A percentile compares a stretch with the other conserved stretches of the same genome.
Conservation (phyloP, 306 rosid species). For the Neltuma alba region DNA sequence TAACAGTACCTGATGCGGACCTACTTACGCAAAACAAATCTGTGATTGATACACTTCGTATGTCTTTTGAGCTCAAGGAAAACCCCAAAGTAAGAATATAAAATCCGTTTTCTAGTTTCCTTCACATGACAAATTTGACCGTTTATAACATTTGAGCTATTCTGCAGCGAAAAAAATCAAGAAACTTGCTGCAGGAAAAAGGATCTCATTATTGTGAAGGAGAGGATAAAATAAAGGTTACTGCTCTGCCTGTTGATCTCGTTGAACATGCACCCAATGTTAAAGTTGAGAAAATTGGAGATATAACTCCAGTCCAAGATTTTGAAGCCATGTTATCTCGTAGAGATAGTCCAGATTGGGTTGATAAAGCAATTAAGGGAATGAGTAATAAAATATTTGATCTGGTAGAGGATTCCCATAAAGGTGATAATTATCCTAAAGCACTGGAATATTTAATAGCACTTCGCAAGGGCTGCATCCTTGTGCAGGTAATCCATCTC, state of each 20-base stretch:
- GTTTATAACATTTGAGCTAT: constrained; percentile 25
- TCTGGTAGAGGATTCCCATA: constrained; percentile 67
- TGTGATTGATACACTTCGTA: constrained; percentile 49
- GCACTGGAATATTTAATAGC: constrained; percentile 63
- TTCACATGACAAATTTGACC: neutral
- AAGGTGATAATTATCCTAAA: constrained; percentile 68
- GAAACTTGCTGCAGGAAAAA: constrained; percentile 49
- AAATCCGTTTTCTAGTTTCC: neutral
- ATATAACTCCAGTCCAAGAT: constrained; percentile 71
- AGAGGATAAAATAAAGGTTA: constrained; percentile 43
- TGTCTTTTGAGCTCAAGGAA: constrained; percentile 61
- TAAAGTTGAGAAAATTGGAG: constrained; percentile 69
- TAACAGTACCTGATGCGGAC: constrained; percentile 68
- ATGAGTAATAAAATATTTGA: constrained; percentile 69
- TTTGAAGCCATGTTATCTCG: constrained; percentile 82
- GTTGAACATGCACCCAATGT: constrained; percentile 33
- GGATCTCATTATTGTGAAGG: constrained; percentile 42
- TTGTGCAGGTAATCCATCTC: constrained; percentile 66
- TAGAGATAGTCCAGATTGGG: constrained; percentile 76
- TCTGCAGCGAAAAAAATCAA: constrained; percentile 63
- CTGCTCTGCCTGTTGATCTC: constrained; percentile 47
- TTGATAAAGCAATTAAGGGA: constrained; percentile 66
- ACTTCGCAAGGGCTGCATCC: constrained; percentile 87
- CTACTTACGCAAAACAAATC: constrained; percentile 57
- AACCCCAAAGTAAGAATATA: constrained; percentile 57